Conservation (phyloP, 495 filamentous ascomycete genomes). For the Trichocladium antarcticum region DNA sequence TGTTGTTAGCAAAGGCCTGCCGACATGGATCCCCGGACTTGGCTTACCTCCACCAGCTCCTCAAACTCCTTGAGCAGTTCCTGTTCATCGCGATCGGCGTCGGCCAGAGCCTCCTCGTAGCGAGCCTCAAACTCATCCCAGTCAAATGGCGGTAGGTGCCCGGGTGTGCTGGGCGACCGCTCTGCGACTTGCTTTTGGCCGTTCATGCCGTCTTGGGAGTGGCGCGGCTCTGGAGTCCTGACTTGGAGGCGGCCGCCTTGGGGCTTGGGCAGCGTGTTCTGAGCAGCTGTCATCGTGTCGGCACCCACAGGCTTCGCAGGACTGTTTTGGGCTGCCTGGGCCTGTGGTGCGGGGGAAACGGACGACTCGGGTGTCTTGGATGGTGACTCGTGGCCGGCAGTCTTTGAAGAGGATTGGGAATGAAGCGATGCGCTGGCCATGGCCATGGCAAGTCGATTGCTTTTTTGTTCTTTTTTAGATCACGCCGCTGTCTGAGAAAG, state of each 20-base stretch:
- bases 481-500: not conserved
- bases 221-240: slow-evolving; percentile 28
- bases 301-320: slow-evolving; percentile 2
- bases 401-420: slow-evolving; percentile 8
- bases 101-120: slow-evolving; percentile 49
- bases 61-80: slow-evolving; percentile 52
- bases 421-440: slow-evolving; percentile 18
- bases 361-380: slow-evolving; percentile 16
- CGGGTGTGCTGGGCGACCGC: slow-evolving; percentile 34
- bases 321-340: slow-evolving; percentile 2
- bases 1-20: not conserved
- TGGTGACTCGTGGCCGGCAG: slow-evolving; percentile 6
- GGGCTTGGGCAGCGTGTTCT: slow-evolving; percentile 7
- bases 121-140: slow-evolving; percentile 58
- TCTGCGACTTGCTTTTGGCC: slow-evolving; percentile 15
- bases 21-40: not conserved
- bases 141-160: slow-evolving; percentile 42
- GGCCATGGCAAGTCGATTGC: not conserved
- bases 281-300: slow-evolving; percentile 17
- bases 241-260: slow-evolving; percentile 16
- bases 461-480: not conserved
- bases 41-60: slow-evolving; percentile 47
- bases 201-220: slow-evolving; percentile 20
- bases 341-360: slow-evolving; percentile 1
- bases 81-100: slow-evolving; percentile 49